Evolutionary conservation across 495 filamentous ascomycete species (phyloP).

Genomic region (Aspergillus affinis): DNA sequence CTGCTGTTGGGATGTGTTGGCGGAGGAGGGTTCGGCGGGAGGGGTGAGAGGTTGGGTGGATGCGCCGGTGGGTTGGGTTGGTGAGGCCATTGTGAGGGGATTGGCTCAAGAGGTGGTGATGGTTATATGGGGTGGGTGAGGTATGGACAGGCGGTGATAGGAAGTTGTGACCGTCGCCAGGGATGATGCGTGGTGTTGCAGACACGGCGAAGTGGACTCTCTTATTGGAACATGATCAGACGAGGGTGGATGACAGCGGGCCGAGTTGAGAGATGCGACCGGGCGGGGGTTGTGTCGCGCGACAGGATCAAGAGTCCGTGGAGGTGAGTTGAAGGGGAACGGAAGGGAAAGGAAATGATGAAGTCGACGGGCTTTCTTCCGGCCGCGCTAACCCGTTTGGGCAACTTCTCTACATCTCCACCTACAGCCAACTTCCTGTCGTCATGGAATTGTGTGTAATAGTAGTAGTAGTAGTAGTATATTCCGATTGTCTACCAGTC

Average conservation of each 20-base stretch:
- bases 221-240: not conserved
- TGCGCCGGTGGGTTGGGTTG: conserved; percentile 30
- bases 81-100: conserved; percentile 41
- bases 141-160: conserved; percentile 3
- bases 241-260: not conserved
- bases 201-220: not conserved
- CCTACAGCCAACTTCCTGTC: no score
- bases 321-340: not conserved
- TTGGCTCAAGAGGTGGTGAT: not conserved
- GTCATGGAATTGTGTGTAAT: not conserved
- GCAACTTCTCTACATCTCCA: not conserved
- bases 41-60: conserved; percentile 46
- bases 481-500: not conserved
- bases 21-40: conserved; percentile 40
- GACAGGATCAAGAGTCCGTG: not conserved
- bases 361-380: not conserved
- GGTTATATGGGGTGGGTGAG: conserved; percentile 1
- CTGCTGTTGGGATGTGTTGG: conserved; percentile 18
- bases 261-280: not conserved
- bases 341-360: not conserved
- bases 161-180: not conserved
- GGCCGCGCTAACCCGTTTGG: not conserved
- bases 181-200: not conserved
- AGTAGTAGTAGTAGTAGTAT: not conserved
- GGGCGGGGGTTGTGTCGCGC: not conserved